phyloP scores from a whole-genome alignment of 1,284 basidiomycete species.

The Laetiporus sulphureus region DNA sequence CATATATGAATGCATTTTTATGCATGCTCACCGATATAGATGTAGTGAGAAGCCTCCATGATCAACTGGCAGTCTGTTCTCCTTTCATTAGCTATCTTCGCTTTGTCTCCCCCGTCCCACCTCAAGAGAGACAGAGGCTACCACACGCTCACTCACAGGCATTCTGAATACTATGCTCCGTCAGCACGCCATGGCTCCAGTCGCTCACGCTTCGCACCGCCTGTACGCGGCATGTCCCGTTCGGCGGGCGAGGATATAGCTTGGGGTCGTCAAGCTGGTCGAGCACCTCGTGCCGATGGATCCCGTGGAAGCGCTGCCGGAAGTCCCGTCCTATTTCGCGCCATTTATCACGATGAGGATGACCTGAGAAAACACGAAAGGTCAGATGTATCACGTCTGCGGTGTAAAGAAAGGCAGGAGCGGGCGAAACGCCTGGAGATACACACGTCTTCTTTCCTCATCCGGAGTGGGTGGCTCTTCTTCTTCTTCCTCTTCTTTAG shows the following conservation, averaged over 20 bases:
- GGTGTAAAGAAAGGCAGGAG: no score
- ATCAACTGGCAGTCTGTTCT: slow-evolving; percentile 74
- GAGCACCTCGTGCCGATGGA: slow-evolving; percentile 27
- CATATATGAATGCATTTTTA: no score
- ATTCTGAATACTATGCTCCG: slow-evolving; percentile 81
- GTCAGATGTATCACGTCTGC: no score
- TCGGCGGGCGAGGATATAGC: slow-evolving; percentile 33
- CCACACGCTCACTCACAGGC: slow-evolving; percentile 62
- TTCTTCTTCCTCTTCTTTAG: slow-evolving; percentile 59
- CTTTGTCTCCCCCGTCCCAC: background rate
- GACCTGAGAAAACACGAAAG: slow-evolving; percentile 32
- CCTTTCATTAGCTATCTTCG: background rate
- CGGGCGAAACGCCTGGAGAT: background rate
- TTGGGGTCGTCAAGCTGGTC: slow-evolving; percentile 23
- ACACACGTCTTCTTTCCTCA: slow-evolving; percentile 57
- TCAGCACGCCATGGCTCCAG: slow-evolving; percentile 88
- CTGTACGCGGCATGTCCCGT: slow-evolving; percentile 62
- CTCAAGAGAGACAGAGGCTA: no score
- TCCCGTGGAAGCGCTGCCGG: slow-evolving; percentile 48
- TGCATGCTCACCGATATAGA: slow-evolving; percentile 71
- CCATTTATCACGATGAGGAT: slow-evolving; percentile 67
- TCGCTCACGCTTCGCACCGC: slow-evolving; percentile 82
- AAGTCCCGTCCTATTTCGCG: slow-evolving; percentile 51
- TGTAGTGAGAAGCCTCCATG: slow-evolving; percentile 76
- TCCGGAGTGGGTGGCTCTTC: no score